phyloP scores from a whole-genome alignment of 208 protist species.

The Trichomonas gallinae region DNA sequence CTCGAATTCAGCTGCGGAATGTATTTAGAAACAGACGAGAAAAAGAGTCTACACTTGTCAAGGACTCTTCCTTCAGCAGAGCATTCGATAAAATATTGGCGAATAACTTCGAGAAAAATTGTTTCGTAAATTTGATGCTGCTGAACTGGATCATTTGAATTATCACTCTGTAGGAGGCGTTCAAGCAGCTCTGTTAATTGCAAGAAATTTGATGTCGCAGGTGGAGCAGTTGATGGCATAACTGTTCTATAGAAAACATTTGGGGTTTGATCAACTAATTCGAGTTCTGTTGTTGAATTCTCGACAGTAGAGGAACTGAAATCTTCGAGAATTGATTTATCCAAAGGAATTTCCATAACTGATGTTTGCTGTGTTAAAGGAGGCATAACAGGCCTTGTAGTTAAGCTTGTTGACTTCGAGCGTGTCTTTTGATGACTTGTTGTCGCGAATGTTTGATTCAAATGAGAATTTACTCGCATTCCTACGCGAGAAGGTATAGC shows the following conservation, averaged over 20 bases:
- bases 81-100: slow-evolving; percentile 10
- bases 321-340: background rate
- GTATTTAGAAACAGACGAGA: background rate
- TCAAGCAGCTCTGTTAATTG: background rate
- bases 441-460: background rate
- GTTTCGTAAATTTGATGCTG: background rate
- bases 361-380: background rate
- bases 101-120: slow-evolving; percentile 1
- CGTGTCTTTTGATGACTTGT: background rate
- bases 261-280: background rate
- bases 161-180: background rate
- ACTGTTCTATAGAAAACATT: background rate
- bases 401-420: background rate
- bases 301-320: background rate
- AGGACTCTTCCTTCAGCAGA: background rate
- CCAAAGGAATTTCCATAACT: background rate
- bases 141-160: background rate
- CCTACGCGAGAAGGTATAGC: background rate
- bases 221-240: background rate
- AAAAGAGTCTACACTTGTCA: background rate
- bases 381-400: background rate
- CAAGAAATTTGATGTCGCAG: background rate
- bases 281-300: background rate
- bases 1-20: background rate
- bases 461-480: background rate